A percentile compares a stretch with the other conserved stretches of the same genome.
phyloP scores from a whole-genome alignment of 768 basidiomycete species.

The Pulveroboletus ravenelii region DNA sequence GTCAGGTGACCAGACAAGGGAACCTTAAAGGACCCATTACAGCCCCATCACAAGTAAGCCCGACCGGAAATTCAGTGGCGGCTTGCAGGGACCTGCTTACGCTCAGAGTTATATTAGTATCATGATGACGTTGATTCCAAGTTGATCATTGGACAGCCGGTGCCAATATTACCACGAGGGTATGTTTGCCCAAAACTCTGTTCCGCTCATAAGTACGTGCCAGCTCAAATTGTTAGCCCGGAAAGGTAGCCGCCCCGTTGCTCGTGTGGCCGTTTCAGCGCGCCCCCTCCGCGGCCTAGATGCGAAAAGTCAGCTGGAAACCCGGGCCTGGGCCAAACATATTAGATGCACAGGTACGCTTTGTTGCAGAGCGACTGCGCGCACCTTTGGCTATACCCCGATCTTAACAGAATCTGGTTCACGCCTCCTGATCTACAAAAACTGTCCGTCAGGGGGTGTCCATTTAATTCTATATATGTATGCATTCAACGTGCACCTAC shows the following conservation, averaged over 20 bases:
- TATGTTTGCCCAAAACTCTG: background rate
- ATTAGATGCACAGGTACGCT: too few species aligned
- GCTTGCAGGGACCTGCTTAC: background rate
- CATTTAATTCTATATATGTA: background rate
- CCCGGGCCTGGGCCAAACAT: too few species aligned
- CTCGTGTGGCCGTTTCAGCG: background rate
- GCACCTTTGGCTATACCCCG: background rate
- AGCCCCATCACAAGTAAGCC: too few species aligned
- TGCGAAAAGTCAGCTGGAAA: too few species aligned
- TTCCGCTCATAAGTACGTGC: background rate
- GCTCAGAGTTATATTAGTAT: background rate
- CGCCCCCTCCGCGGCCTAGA: background rate
- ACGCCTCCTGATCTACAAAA: slow-evolving; percentile 12
- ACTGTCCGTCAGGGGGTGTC: background rate
- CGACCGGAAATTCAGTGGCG: too few species aligned
- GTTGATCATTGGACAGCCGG: background rate
- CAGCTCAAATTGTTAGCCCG: background rate
- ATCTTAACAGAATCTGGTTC: background rate
- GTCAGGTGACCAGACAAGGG: slow-evolving; percentile 11
- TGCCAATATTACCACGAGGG: background rate
- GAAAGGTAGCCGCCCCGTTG: too few species aligned
- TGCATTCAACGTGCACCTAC: slow-evolving; percentile 1
- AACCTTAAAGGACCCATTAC: background rate
- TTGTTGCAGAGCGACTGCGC: too few species aligned
- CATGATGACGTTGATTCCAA: background rate